Conservation (phyloP, 1,284 basidiomycete genomes). For the Vanrija sp. region DNA sequence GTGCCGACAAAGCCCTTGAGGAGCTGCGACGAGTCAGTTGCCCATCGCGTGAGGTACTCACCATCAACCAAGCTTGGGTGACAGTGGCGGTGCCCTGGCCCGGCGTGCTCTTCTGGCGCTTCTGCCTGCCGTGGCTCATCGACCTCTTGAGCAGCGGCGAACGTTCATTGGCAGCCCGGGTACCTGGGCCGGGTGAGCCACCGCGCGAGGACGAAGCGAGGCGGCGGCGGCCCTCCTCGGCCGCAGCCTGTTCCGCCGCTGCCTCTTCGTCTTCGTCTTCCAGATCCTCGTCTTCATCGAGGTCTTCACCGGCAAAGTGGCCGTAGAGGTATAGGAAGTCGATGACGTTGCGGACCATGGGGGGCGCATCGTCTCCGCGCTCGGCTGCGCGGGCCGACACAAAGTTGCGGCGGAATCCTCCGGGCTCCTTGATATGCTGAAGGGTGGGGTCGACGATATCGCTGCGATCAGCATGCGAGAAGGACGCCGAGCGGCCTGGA, state of each 20-base stretch:
- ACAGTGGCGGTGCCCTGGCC: constrained; percentile 77
- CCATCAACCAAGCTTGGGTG: constrained; percentile 86
- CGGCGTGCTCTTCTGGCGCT: constrained; percentile 54
- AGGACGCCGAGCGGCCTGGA: constrained; percentile 61
- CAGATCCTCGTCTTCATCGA: constrained; percentile 75
- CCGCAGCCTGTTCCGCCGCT: constrained; percentile 20
- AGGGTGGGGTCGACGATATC: constrained; percentile 61
- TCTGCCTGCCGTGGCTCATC: constrained; percentile 54
- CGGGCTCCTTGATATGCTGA: constrained; percentile 86
- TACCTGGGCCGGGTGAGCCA: too few relatives aligned
- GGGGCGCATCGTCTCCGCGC: constrained; percentile 60
- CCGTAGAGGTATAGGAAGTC: constrained; percentile 90
- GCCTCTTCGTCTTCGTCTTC: constrained; percentile 55
- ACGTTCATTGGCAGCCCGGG: constrained; percentile 9
- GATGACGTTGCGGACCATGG: constrained; percentile 76
- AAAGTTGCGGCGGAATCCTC: constrained; percentile 87
- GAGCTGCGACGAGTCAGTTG: constrained; percentile 54
- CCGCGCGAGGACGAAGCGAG: neutral
- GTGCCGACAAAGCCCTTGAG: constrained; percentile 96
- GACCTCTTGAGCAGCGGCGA: constrained; percentile 11
- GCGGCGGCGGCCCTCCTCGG: constrained; percentile 7
- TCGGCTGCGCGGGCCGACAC: constrained; percentile 66
- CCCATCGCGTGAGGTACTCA: constrained; percentile 41
- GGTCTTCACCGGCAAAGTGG: constrained; percentile 91
- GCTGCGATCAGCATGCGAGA: constrained; percentile 59